phyloP scores from a whole-genome alignment of 1,284 basidiomycete genomes.

The Cryptococcus sp. region DNA sequence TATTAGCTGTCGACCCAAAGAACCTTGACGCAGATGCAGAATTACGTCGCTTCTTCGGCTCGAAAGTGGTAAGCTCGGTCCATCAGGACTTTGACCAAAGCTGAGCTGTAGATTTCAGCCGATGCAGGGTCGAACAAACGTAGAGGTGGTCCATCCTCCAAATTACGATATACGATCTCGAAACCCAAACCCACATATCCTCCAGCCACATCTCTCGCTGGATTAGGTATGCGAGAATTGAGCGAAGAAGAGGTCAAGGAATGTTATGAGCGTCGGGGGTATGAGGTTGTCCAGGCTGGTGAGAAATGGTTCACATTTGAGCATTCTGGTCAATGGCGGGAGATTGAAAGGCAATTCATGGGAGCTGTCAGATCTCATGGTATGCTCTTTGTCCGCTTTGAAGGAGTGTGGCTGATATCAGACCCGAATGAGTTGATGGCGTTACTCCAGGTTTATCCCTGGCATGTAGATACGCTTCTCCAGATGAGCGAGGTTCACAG shows the following conservation, averaged over 20 bases:
- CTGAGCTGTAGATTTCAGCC: constrained; percentile 25
- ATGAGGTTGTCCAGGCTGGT: constrained; percentile 47
- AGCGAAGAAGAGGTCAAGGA: constrained; percentile 56
- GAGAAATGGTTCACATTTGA: constrained; percentile 84
- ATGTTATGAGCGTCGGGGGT: constrained; percentile 50
- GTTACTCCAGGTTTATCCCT: constrained; percentile 54
- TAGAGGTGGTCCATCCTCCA: constrained; percentile 26
- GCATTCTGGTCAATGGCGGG: constrained; percentile 75
- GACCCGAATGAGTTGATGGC: constrained; percentile 52
- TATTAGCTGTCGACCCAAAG: constrained; percentile 69
- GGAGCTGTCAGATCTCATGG: constrained; percentile 72
- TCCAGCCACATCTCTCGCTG: constrained; percentile 49
- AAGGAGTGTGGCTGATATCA: constrained; percentile 14
- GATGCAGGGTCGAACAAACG: constrained; percentile 22
- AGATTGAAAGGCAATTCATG: constrained; percentile 73
- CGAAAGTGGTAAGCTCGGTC: constrained; percentile 63
- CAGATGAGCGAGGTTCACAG: constrained; percentile 73
- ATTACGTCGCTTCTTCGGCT: constrained; percentile 85
- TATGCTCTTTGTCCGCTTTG: constrained; percentile 40
- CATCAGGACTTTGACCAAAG: neutral
- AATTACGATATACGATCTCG: constrained; percentile 37
- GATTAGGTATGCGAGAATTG: constrained; percentile 61
- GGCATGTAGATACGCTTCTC: constrained; percentile 85
- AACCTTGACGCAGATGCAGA: constrained; percentile 83
- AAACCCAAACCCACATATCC: constrained; percentile 50